Evolutionary conservation across 179 eudicot species (phyloP).

Genomic region (Amaranthus tricolor): DNA sequence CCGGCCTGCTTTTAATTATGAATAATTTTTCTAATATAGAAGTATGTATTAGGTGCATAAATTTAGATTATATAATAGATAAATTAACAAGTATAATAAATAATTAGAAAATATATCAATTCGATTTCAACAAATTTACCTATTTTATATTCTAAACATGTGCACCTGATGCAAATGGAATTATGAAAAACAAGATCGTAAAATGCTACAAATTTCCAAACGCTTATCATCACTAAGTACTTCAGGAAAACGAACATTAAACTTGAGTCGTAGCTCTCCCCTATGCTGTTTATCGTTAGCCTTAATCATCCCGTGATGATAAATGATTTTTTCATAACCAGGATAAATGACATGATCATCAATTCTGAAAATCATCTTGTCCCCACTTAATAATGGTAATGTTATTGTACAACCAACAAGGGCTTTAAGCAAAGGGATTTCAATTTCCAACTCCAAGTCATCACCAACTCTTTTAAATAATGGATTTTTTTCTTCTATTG

Average conservation of each 20-base stretch:
- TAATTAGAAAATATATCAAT: no score
- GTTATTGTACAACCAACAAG: slow-evolving; percentile 60
- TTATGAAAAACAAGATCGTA: slow-evolving; percentile 34
- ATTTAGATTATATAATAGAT: no score
- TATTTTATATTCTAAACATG: no score
- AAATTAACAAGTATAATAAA: no score
- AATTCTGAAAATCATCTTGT: slow-evolving; percentile 37
- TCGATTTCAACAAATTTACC: no score
- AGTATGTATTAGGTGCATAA: no score
- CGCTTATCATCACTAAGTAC: slow-evolving; percentile 48
- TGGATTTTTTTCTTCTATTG: slow-evolving; percentile 53
- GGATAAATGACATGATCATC: slow-evolving; percentile 54
- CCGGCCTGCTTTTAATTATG: no score
- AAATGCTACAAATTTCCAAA: slow-evolving; percentile 32
- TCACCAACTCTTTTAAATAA: slow-evolving; percentile 54
- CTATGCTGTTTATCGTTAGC: slow-evolving; percentile 39
- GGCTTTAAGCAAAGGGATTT: slow-evolving; percentile 63
- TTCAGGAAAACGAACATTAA: slow-evolving; percentile 51
- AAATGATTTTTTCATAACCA: slow-evolving; percentile 51
- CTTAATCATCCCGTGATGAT: slow-evolving; percentile 67
- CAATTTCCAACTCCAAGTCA: slow-evolving; percentile 61
- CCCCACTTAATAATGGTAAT: slow-evolving; percentile 67
- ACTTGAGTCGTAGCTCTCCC: slow-evolving; percentile 62
- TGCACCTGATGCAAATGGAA: no score
- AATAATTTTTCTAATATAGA: no score